A percentile compares a stretch with the other conserved stretches of the same genome.
Evolutionary conservation across 768 basidiomycete species (phyloP).

Genomic region (Strobilomyces echinocephalus): DNA sequence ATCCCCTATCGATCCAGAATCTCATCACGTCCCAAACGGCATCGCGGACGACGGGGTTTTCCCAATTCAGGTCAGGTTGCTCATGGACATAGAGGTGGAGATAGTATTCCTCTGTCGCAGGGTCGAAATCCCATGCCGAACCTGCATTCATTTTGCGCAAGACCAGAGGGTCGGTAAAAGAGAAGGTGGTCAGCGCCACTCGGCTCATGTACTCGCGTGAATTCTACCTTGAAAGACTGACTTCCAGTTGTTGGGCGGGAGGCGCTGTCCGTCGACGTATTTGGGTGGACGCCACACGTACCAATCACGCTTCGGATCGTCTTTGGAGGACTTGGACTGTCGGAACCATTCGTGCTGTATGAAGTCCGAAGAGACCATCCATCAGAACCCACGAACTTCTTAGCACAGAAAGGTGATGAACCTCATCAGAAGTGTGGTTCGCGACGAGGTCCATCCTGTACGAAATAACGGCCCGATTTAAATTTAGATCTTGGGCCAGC

Average conservation of each 20-base stretch:
- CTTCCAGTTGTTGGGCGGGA: conserved; percentile 73
- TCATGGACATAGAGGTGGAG: conserved; percentile 62
- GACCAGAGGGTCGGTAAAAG: background rate
- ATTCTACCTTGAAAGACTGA: conserved; percentile 56
- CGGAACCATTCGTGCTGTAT: conserved; percentile 68
- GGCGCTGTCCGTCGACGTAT: conserved; percentile 47
- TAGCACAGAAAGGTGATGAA: conserved; percentile 13
- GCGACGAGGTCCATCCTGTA: conserved; percentile 73
- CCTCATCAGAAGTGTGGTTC: conserved; percentile 69
- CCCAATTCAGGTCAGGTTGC: conserved; percentile 79
- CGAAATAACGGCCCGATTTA: conserved; percentile 1
- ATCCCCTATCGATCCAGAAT: conserved; percentile 72
- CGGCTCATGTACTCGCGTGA: background rate
- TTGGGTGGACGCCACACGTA: conserved; percentile 69
- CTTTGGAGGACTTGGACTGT: conserved; percentile 46
- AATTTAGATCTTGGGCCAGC: conserved; percentile 6
- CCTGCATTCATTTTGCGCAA: conserved; percentile 32
- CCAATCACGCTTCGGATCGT: conserved; percentile 65
- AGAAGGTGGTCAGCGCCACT: background rate
- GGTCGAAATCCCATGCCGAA: conserved; percentile 70
- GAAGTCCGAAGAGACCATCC: background rate
- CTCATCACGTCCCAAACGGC: conserved; percentile 61
- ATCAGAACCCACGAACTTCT: background rate
- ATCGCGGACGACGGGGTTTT: conserved; percentile 54
- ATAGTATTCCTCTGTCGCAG: conserved; percentile 62